Evolutionary conservation across 371 early-diverging fungal genomes (phyloP), one percentile per base, ranked within the genome.

Genomic region (Actinomortierella wolfii): DNA sequence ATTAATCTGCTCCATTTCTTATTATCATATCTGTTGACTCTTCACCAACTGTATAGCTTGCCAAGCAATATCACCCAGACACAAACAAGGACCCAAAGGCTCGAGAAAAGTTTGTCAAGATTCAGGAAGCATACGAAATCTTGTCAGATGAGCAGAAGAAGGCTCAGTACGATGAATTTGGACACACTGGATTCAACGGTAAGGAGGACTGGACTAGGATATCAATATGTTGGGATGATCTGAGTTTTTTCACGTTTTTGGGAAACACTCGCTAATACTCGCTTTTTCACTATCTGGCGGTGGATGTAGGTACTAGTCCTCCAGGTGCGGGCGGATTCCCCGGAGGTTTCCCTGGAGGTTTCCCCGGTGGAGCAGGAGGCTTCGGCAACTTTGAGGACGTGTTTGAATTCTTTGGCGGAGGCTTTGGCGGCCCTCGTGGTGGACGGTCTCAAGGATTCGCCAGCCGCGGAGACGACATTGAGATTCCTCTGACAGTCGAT

Each of bases 1-100:
- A 54, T 47, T n/a, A 17, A 28, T 34, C 8, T 28, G 5, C 21
- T 51, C 53, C 47, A 28, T 46, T 61, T 41, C 39, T 42, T 50
- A 21, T 7, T 56, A 25, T 56, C 24, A 6, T 44, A 2, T 13
- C 20, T 44, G 15, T 6, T 15, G 44, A 2, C 15, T 15, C 7
- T 15, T 41, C 44, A 15, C 2, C 44, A 4, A 44, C n/a, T 4
- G 23, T 28, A 34, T 76, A 92, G 87, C 80, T 94, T 44, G 98
- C 96, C 14, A 94, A 95, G 76, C 88, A 96, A 76, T 96, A 91
- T 77, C 98, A 97, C 71, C 98, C 98, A 4, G 98, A 97, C 67
- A 94, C 95, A 21, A 95, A 95, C 86, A 96, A 91, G 84, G 94
- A 92, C 29, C 80, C 88, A 41, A 84, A 81, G 6, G 94, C 96